Percentiles rank a stretch among this genome's conserved stretches.
These are phyloP conservation scores for Blepharisma japonicum DNA, from an alignment of 73 alveolate genomes.

Conservation along the genomic window DNA sequence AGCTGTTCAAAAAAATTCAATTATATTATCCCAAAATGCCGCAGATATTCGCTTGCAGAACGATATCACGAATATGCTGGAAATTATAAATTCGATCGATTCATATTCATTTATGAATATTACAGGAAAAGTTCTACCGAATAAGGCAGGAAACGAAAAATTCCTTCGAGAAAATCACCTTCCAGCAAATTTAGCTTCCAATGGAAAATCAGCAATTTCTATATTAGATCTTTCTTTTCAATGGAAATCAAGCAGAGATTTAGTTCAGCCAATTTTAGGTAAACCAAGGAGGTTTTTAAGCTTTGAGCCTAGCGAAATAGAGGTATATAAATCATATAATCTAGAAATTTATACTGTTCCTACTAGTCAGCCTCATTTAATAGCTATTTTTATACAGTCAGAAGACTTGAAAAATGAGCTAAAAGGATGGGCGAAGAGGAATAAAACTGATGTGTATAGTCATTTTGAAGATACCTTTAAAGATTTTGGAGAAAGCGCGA, in stretches of 20 bases:
- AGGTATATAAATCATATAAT: neutral
- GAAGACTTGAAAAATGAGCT: conserved; percentile 15
- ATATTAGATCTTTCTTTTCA: neutral
- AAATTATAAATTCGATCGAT: conserved; percentile 6
- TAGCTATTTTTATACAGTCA: conserved; percentile 1
- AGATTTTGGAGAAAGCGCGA: neutral
- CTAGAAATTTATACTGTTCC: neutral
- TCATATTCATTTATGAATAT: neutral
- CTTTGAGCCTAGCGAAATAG: neutral
- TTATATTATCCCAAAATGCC: neutral
- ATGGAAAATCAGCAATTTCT: conserved; percentile 3
- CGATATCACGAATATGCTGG: neutral
- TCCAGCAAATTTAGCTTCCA: neutral
- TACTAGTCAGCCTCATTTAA: neutral
- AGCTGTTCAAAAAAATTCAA: neutral
- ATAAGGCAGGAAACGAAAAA: neutral
- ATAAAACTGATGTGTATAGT: neutral
- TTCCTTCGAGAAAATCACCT: neutral
- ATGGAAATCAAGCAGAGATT: neutral
- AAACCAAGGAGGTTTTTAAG: neutral
- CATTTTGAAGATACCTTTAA: neutral
- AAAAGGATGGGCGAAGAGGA: neutral
- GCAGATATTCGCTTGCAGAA: neutral
- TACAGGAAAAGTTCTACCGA: neutral
- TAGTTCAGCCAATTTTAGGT: neutral